These are phyloP conservation scores for Exophiala sideris DNA, from an alignment of 2,329 filamentous ascomycete genomes.

Conservation along the genomic window DNA sequence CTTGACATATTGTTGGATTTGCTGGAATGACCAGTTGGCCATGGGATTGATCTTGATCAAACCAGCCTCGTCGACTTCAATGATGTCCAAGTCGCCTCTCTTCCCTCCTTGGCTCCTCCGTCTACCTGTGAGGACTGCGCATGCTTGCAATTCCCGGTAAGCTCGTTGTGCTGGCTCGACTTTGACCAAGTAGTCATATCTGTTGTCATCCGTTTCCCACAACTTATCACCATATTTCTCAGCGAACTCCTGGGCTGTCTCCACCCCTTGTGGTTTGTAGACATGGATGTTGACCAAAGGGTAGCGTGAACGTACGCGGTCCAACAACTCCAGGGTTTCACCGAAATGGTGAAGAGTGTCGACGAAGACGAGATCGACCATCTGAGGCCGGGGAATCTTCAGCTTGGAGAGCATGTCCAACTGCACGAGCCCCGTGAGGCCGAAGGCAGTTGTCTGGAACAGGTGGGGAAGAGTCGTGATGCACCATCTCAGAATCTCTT, in stretches of 20 bases:
- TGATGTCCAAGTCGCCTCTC: slow-evolving; percentile 82
- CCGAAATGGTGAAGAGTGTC: slow-evolving; percentile 80
- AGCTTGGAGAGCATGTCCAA: slow-evolving; percentile 65
- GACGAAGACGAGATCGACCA: slow-evolving; percentile 64
- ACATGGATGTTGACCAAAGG: slow-evolving; percentile 77
- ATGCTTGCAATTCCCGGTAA: slow-evolving; percentile 80
- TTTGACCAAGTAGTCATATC: slow-evolving; percentile 97
- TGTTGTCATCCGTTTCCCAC: slow-evolving; percentile 80
- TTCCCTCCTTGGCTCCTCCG: slow-evolving; percentile 89
- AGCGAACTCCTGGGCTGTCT: slow-evolving; percentile 74
- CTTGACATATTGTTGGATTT: slow-evolving; percentile 84
- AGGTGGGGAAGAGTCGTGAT: slow-evolving; percentile 85
- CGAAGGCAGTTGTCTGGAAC: slow-evolving; percentile 82
- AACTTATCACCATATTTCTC: slow-evolving; percentile 74
- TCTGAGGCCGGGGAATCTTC: slow-evolving; percentile 46
- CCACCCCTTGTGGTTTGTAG: slow-evolving; percentile 77
- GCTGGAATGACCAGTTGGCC: slow-evolving; percentile 86
- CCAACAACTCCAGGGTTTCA: slow-evolving; percentile 70
- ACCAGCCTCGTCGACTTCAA: slow-evolving; percentile 87
- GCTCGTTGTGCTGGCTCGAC: slow-evolving; percentile 93
- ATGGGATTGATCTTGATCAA: slow-evolving; percentile 97
- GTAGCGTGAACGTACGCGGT: slow-evolving; percentile 73
- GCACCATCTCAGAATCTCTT: slow-evolving; percentile 90
- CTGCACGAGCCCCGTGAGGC: slow-evolving; percentile 74
- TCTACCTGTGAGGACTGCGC: slow-evolving; percentile 87